Conservation (phyloP, 2,329 filamentous ascomycete genomes). For the Trichophaea hybrida region DNA sequence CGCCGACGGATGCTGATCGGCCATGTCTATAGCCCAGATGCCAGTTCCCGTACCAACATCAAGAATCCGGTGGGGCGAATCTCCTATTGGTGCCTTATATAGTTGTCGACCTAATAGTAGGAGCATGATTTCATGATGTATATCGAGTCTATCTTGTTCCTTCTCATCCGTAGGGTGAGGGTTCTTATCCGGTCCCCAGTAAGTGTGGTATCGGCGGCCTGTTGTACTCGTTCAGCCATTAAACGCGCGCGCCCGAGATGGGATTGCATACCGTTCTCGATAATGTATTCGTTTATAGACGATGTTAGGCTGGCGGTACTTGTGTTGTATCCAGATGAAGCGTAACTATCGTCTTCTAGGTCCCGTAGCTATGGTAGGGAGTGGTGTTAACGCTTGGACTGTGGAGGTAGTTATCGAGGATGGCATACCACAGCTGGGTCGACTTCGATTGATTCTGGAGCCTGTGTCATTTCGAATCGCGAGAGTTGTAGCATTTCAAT, state of each 20-base stretch:
- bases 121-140: background rate
- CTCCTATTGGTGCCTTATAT: background rate
- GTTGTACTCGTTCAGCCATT: background rate
- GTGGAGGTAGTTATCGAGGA: background rate
- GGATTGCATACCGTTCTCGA: background rate
- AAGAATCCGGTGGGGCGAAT: background rate
- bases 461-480: no score
- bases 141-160: background rate
- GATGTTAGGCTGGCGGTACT: background rate
- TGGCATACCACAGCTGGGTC: background rate
- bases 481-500: no score
- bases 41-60: background rate
- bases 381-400: background rate
- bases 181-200: background rate
- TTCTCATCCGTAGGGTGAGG: background rate
- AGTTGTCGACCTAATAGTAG: background rate
- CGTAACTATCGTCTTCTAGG: background rate
- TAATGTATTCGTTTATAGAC: background rate
- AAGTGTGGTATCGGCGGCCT: slow-evolving; percentile 1
- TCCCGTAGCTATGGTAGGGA: background rate
- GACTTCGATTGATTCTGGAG: background rate
- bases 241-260: background rate
- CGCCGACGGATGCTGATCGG: background rate
- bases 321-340: background rate
- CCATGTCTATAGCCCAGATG: background rate